Base-by-base conservation (phyloP, 2,329 filamentous ascomycete species). In the Cercospora nicotianae region DNA sequence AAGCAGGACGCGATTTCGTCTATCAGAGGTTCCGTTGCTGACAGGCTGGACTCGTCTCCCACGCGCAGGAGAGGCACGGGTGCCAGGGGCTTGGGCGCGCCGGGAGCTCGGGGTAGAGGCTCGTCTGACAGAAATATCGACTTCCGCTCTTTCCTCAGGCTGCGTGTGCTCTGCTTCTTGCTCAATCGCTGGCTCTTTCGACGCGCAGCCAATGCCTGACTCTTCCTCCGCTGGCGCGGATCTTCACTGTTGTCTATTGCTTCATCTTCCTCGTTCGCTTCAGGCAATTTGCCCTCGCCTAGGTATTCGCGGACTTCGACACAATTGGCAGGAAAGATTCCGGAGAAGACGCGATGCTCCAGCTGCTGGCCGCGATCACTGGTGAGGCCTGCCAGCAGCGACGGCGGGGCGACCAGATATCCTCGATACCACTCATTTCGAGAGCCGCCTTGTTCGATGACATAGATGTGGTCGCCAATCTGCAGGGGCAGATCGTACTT, bases 11-110 rank as follows among this genome's bases (percentile, higher is more conserved):
- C 94, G 74, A 99, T 98, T 79, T 99, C 95, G 80, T 99, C 95
- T 26, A 99, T 94, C 69, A 99, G 81, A 2, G 95, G 95, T 78
- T 99, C 96, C 8, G 91, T 89, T 16, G 87, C 85, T 5, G 93
- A 97, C 0, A 93, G 96, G 1, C 94, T 92, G 1, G 93, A 97
- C 82, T 99, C 95, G 77, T 99, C 95, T 67, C 95, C 95, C 78
- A 99, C 94, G 80, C 97, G 97, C 63, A 99, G 86, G 91, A 98
- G 95, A 4, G 95, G 95, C 8, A 99, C 94, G 0, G 95, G 95
- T 10, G 96, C 96, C 10, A 93, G 88, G 31, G 94, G 95, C 74
- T 92, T 93, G 10, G 89, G 89, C 26, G 84, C 87, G 76, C 87
- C 84, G 1, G 89, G 89, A 74, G 93, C 87, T 70, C 90, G 28